Evolutionary conservation across 495 filamentous ascomycete genomes (phyloP).

Genomic region (Aspergillus saccharolyticus): DNA sequence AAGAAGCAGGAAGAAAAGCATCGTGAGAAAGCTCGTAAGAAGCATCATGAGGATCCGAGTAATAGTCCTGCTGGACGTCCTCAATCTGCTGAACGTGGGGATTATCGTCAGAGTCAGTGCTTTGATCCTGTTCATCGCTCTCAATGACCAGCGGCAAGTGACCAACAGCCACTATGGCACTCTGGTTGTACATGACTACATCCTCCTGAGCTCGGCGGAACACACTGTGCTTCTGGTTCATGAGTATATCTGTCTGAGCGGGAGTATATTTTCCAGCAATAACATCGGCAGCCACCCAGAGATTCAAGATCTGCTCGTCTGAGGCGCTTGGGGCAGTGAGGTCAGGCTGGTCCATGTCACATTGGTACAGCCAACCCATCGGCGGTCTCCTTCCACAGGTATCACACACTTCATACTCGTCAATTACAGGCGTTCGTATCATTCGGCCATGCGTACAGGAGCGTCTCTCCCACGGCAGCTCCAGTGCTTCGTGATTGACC

Average conservation of each 20-base stretch:
- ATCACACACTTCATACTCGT: constrained; percentile 38
- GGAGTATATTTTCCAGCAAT: constrained; percentile 30
- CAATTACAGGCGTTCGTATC: constrained; percentile 10
- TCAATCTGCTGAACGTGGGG: background rate
- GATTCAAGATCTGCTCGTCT: constrained; percentile 30
- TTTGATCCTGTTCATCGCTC: background rate
- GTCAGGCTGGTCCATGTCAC: constrained; percentile 49
- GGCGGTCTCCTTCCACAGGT: constrained; percentile 42
- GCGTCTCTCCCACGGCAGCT: background rate
- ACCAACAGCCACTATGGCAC: no score
- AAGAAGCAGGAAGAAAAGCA: no score
- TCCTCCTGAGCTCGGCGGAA: background rate
- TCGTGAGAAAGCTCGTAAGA: no score
- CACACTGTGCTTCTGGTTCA: constrained; percentile 28
- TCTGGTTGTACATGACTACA: background rate
- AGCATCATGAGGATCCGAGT: background rate
- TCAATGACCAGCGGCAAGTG: background rate
- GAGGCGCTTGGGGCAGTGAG: constrained; percentile 19
- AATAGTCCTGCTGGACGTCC: background rate
- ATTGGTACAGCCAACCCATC: constrained; percentile 64
- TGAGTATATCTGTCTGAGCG: constrained; percentile 28
- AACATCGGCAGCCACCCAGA: constrained; percentile 42
- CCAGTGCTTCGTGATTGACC: background rate
- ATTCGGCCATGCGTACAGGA: constrained; percentile 16
- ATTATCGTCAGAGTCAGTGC: background rate